These are phyloP conservation scores for Jaenimonas drosophilae DNA, from an alignment of 208 protist genomes.

Conservation along the genomic window DNA sequence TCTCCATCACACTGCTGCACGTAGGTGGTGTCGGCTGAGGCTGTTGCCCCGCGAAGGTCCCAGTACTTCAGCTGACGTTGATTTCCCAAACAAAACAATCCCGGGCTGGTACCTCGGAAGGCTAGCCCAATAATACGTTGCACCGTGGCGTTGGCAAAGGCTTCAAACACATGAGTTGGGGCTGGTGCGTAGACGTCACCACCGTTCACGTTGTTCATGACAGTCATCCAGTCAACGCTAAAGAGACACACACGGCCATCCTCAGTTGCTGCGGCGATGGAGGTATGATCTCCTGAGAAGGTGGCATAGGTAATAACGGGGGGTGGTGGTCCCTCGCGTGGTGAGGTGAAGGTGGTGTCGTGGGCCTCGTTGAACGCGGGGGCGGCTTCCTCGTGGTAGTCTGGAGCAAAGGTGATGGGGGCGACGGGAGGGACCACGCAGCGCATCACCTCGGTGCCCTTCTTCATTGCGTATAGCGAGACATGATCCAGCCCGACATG, in stretches of 20 bases:
- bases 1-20: slow-evolving; percentile 8
- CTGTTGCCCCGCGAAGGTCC: neutral
- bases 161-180: slow-evolving; percentile 1
- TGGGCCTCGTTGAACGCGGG: too few relatives aligned
- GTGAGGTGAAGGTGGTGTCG: too few relatives aligned
- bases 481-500: too few relatives aligned
- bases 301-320: neutral
- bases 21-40: neutral
- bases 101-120: slow-evolving; percentile 5
- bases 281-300: neutral
- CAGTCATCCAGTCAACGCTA: neutral
- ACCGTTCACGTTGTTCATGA: neutral
- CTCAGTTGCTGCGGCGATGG: neutral
- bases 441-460: too few relatives aligned
- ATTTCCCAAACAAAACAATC: slow-evolving; percentile 6
- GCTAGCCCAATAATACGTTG: slow-evolving; percentile 7
- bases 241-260: neutral
- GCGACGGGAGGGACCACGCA: too few relatives aligned
- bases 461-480: too few relatives aligned
- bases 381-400: too few relatives aligned
- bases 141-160: slow-evolving; percentile 2
- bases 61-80: slow-evolving; percentile 8
- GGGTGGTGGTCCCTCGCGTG: too few relatives aligned
- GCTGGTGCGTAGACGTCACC: neutral
- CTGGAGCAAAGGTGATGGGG: too few relatives aligned